phyloP scores from a whole-genome alignment of 179 eudicot genomes.

The Drosera spatulata region DNA sequence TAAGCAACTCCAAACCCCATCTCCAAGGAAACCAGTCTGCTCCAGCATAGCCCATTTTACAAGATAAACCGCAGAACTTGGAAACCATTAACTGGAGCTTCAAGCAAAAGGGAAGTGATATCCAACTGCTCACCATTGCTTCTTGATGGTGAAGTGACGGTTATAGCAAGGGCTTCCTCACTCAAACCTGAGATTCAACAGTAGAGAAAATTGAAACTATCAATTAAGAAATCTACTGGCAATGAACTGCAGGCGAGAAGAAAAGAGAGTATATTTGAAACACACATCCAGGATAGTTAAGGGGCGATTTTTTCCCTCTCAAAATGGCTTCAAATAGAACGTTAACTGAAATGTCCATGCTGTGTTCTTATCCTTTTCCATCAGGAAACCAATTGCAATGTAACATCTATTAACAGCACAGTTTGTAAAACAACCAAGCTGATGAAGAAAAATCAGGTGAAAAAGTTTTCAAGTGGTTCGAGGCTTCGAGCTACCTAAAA shows the following conservation, averaged over 20 bases:
- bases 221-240: too few relatives aligned
- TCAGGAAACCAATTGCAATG: too few relatives aligned
- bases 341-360: background rate
- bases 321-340: background rate
- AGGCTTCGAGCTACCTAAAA: too few relatives aligned
- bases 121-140: background rate
- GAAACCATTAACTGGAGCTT: background rate
- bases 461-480: too few relatives aligned
- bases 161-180: too few relatives aligned
- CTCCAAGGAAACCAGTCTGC: background rate
- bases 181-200: too few relatives aligned
- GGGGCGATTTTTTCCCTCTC: too few relatives aligned
- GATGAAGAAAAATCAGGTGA: too few relatives aligned
- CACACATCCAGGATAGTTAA: background rate
- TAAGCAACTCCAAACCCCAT: background rate
- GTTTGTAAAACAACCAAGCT: too few relatives aligned
- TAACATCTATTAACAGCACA: too few relatives aligned
- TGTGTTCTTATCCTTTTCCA: background rate
- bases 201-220: too few relatives aligned
- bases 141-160: background rate
- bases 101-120: background rate
- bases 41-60: background rate
- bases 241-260: too few relatives aligned
- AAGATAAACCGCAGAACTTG: background rate
- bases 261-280: background rate